Evolutionary conservation across 768 basidiomycete species (phyloP).

Genomic region (Exsudoporus frostii): DNA sequence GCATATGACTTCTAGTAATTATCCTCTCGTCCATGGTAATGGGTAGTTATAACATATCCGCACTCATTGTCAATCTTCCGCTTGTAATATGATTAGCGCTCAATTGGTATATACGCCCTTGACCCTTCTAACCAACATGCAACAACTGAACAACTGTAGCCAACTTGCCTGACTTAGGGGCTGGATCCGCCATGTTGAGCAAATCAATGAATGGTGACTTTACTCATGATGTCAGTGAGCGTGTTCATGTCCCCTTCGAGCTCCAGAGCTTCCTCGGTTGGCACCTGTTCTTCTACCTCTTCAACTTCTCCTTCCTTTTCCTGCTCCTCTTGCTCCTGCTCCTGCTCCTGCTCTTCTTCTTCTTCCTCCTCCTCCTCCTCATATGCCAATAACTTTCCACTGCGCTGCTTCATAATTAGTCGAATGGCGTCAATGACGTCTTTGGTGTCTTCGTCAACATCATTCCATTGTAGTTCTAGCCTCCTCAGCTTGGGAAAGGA

Average conservation of each 20-base stretch:
- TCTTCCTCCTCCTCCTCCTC: slow-evolving; percentile 87
- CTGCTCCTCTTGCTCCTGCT: slow-evolving; percentile 42
- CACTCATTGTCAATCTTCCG: not conserved
- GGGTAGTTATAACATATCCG: slow-evolving; percentile 1
- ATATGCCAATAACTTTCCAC: slow-evolving; percentile 61
- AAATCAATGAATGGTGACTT: slow-evolving; percentile 48
- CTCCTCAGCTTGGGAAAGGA: slow-evolving; percentile 57
- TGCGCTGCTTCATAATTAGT: slow-evolving; percentile 56
- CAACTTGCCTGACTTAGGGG: not conserved
- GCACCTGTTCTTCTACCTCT: slow-evolving; percentile 19
- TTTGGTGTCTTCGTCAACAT: slow-evolving; percentile 75
- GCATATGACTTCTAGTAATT: not conserved
- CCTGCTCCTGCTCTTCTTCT: slow-evolving; percentile 55
- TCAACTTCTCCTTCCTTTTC: slow-evolving; percentile 28
- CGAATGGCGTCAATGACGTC: slow-evolving; percentile 48
- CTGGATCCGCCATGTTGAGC: not conserved
- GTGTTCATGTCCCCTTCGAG: slow-evolving; percentile 45
- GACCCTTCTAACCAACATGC: not conserved
- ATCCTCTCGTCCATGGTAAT: not conserved
- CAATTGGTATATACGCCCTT: slow-evolving; percentile 24
- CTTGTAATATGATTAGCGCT: slow-evolving; percentile 11
- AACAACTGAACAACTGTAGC: not conserved
- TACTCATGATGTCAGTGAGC: slow-evolving; percentile 64
- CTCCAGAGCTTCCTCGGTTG: slow-evolving; percentile 24
- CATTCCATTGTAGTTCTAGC: slow-evolving; percentile 90